Evolutionary conservation across 1,284 basidiomycete species (phyloP), one percentile per base, ranked within the genome.

Genomic region (Rhodotorula sp.): DNA sequence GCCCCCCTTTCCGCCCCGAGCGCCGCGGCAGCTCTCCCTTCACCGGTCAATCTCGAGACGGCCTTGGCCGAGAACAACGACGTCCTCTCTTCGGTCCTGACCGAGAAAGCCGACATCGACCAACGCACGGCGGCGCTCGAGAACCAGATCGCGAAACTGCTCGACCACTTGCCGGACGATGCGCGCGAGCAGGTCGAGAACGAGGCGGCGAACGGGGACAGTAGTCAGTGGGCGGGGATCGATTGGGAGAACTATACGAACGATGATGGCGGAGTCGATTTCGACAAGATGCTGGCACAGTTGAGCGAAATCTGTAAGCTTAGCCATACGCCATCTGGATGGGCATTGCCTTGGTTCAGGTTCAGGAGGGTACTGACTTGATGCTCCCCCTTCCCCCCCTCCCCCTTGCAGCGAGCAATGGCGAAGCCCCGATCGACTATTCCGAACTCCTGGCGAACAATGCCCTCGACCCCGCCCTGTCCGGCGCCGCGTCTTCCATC

Each of bases 231-330:
- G 51, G 61, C 51, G 20, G 59, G 67, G 29, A 48, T 65, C 23
- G 59, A 67, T 18, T 70, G 75, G 72, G 61, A 58, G 3, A 21
- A 18, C n/a, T 52, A 34, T 26, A 46, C 62, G 15, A 52, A 51
- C 20, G 65, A 57, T 12, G 67, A 67, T 14, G 75, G 71, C 15
- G 69, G 66, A 46, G 51, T 70, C 14, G 75, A 77, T 46, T 49
- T 75, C 43, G 75, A 75, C 60, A 70, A 71, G 58, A 65, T 77
- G 47, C 39, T 77, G 26, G 71, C 69, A 23, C 73, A 75, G 65
- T 70, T 71, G 39, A 66, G 70, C 56, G 67, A 59, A 23, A 56
- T 51, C 5, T 39, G 67, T 74, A 58, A 34, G 74, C 58, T 34
- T 7, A 34, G 6, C 3, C 34, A 8, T 5, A 34, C 34, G 34